Evolutionary conservation across 176 grass and related monocot genomes (phyloP).

Genomic region (Paspalum notatum): DNA sequence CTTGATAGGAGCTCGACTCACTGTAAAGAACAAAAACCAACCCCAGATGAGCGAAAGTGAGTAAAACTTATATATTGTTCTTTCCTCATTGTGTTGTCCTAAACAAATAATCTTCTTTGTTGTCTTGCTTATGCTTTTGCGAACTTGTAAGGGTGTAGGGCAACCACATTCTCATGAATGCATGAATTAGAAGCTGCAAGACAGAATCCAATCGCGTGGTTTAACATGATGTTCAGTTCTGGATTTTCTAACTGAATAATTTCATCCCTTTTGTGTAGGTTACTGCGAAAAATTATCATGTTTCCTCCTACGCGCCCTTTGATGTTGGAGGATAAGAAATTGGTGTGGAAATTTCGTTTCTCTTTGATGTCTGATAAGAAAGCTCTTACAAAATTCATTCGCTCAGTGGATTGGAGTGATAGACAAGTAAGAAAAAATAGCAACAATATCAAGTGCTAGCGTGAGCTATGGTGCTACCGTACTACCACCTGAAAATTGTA

Average conservation of each 20-base stretch:
- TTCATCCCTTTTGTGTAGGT: slow-evolving; percentile 36
- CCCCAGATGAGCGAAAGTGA: slow-evolving; percentile 70
- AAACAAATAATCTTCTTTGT: background rate
- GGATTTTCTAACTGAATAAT: slow-evolving; percentile 26
- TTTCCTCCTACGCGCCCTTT: slow-evolving; percentile 58
- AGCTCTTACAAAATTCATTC: slow-evolving; percentile 69
- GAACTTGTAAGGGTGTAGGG: background rate
- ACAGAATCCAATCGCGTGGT: background rate
- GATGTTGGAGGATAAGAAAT: slow-evolving; percentile 55
- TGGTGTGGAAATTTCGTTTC: slow-evolving; percentile 84
- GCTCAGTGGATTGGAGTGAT: slow-evolving; percentile 87
- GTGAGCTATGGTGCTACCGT: too few relatives aligned
- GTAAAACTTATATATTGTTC: slow-evolving; percentile 31
- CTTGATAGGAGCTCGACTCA: slow-evolving; percentile 79
- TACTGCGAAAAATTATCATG: slow-evolving; percentile 70
- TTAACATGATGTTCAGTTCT: background rate
- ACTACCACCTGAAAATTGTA: too few relatives aligned
- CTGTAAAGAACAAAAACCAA: slow-evolving; percentile 91
- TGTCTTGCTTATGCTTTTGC: slow-evolving; percentile 7
- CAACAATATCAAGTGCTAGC: too few relatives aligned
- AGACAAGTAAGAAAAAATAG: slow-evolving; percentile 51
- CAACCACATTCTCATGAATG: background rate
- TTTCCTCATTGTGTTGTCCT: background rate
- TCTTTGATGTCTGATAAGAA: slow-evolving; percentile 93
- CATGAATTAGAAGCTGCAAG: slow-evolving; percentile 14